A percentile compares a stretch with the other conserved stretches of the same genome.
Evolutionary conservation across 208 protist genomes (phyloP).

Genomic region (Leishmania tropica): DNA sequence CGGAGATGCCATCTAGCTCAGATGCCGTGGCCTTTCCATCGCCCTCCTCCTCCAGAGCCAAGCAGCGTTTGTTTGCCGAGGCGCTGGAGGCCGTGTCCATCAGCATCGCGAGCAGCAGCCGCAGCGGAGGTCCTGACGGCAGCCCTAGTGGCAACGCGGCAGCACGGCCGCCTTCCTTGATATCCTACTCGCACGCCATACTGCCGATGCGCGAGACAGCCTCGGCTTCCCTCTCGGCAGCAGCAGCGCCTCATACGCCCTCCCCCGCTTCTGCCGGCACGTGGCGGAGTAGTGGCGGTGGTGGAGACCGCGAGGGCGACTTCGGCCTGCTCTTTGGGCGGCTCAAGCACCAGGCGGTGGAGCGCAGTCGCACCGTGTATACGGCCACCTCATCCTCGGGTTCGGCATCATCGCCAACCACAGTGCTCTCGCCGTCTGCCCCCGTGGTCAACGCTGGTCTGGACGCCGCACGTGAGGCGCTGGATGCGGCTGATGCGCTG

Average conservation of each 20-base stretch:
- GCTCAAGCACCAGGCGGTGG: conserved; percentile 29
- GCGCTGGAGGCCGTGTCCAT: neutral
- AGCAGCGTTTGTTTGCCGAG: neutral
- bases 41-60: neutral
- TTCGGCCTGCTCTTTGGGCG: conserved; percentile 22
- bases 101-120: neutral
- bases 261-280: neutral
- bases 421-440: neutral
- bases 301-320: conserved; percentile 7
- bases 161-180: neutral
- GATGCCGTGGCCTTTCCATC: neutral
- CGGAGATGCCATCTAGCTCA: conserved; percentile 14
- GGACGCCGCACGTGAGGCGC: conserved; percentile 14
- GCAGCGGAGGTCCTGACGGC: neutral
- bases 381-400: neutral
- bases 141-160: neutral
- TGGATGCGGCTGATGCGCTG: conserved; percentile 18
- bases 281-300: neutral
- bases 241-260: neutral
- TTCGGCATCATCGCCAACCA: conserved; percentile 4
- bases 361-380: conserved; percentile 1
- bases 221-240: neutral
- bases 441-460: conserved; percentile 1
- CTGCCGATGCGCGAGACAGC: conserved; percentile 5
- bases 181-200: conserved; percentile 9